Evolutionary conservation across 2,329 filamentous ascomycete species (phyloP).

Genomic region (Knoxdaviesia capensis): DNA sequence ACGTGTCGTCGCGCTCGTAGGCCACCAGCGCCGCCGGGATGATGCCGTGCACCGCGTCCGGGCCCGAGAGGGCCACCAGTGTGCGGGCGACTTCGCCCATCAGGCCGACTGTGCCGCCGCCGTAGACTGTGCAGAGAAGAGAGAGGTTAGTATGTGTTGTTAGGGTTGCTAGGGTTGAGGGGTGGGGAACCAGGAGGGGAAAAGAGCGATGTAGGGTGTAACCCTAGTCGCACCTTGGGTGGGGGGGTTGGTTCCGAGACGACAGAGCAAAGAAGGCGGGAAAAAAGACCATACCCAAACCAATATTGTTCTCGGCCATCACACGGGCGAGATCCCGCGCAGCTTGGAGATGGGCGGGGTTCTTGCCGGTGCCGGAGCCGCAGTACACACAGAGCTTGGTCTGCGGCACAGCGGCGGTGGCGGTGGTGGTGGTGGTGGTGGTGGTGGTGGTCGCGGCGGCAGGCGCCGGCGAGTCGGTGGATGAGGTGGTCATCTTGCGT

Average conservation of each 20-base stretch:
- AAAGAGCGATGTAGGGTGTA: neutral
- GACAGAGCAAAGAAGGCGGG: neutral
- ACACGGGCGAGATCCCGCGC: conserved; percentile 54
- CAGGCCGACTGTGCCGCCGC: conserved; percentile 79
- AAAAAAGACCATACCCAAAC: conserved; percentile 32
- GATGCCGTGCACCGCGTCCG: conserved; percentile 71
- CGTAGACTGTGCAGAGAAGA: conserved; percentile 46
- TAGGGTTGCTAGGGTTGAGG: neutral
- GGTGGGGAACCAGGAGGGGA: neutral
- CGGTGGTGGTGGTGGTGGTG: conserved; percentile 7
- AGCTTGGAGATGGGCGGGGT: conserved; percentile 54
- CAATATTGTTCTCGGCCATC: conserved; percentile 59
- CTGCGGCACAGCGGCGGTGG: conserved; percentile 14
- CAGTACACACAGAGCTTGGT: conserved; percentile 88
- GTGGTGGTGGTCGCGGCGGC: conserved; percentile 7
- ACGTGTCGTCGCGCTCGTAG: conserved; percentile 49
- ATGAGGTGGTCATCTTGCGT: neutral
- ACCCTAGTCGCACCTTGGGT: too few relatives aligned
- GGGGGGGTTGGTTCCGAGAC: neutral
- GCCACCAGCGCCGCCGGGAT: conserved; percentile 72
- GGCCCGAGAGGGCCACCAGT: conserved; percentile 65
- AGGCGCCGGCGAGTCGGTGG: neutral
- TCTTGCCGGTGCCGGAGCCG: conserved; percentile 56
- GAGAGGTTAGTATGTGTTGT: conserved; percentile 3
- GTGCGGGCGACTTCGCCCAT: conserved; percentile 90